Percentiles rank a stretch among this genome's conserved stretches.
Evolutionary conservation across 2,329 filamentous ascomycete genomes (phyloP).

Genomic region (Botrytis porri): DNA sequence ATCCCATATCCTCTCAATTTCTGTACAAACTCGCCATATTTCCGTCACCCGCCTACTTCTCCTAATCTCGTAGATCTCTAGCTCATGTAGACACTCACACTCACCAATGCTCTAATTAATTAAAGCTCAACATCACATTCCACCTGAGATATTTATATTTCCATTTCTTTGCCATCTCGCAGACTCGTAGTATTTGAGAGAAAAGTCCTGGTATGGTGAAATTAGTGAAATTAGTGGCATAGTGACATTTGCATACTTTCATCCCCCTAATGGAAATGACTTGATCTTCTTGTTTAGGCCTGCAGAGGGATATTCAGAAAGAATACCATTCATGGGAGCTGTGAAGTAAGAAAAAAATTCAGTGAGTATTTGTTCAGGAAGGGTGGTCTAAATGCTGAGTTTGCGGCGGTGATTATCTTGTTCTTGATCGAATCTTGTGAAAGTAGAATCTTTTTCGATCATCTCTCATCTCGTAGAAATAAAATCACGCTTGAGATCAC

Average conservation of each 20-base stretch:
- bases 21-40: too few species aligned
- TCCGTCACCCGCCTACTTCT: too few species aligned
- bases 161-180: neutral
- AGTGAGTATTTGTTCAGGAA: neutral
- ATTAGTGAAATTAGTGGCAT: too few species aligned
- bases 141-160: neutral
- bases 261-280: neutral
- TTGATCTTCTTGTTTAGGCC: neutral
- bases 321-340: too few species aligned
- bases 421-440: neutral
- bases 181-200: neutral
- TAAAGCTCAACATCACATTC: neutral
- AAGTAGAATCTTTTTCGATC: too few species aligned
- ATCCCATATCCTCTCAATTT: too few species aligned
- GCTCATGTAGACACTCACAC: too few species aligned
- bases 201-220: rapidly evolving
- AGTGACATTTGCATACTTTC: neutral
- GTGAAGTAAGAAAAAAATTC: too few species aligned
- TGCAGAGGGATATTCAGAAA: neutral
- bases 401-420: too few species aligned
- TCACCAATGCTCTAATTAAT: neutral
- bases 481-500: neutral
- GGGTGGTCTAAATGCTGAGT: neutral
- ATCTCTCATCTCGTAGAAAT: neutral
- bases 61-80: too few species aligned